Evolutionary conservation across 1,284 basidiomycete genomes (phyloP).

Genomic region (Golubevia sp.): DNA sequence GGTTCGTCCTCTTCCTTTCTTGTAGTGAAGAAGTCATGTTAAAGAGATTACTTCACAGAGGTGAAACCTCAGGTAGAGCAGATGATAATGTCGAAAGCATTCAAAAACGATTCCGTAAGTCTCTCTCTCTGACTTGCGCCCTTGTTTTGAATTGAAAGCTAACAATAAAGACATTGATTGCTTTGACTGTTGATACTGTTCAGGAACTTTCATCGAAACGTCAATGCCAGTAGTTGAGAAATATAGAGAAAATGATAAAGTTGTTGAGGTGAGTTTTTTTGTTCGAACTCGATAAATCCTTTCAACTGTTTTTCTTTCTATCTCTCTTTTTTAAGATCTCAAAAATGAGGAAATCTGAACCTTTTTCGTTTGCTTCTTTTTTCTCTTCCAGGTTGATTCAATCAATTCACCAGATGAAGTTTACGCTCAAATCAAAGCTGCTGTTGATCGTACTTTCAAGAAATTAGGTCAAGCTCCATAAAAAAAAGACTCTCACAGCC

Average conservation of each 20-base stretch:
- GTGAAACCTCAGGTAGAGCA: slow-evolving; percentile 90
- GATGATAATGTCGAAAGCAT: slow-evolving; percentile 97
- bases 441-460: slow-evolving; percentile 42
- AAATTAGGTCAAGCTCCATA: too few species aligned
- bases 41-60: slow-evolving; percentile 80
- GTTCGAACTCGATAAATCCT: not conserved
- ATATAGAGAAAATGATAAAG: slow-evolving; percentile 75
- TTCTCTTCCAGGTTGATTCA: slow-evolving; percentile 25
- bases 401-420: slow-evolving; percentile 46
- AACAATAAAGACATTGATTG: slow-evolving; percentile 6
- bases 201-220: slow-evolving; percentile 85
- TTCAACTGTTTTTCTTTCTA: too few species aligned
- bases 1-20: slow-evolving; percentile 83
- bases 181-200: not conserved
- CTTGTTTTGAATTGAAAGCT: too few species aligned
- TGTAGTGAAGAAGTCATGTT: slow-evolving; percentile 89
- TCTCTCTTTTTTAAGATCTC: too few species aligned
- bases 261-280: slow-evolving; percentile 70
- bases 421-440: slow-evolving; percentile 43
- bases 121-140: too few species aligned
- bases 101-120: slow-evolving; percentile 88
- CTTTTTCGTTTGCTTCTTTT: too few species aligned
- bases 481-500: too few species aligned
- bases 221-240: slow-evolving; percentile 96
- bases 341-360: too few species aligned